Conservation (phyloP, 371 early-diverging fungal genomes). For the Circinella minor region DNA sequence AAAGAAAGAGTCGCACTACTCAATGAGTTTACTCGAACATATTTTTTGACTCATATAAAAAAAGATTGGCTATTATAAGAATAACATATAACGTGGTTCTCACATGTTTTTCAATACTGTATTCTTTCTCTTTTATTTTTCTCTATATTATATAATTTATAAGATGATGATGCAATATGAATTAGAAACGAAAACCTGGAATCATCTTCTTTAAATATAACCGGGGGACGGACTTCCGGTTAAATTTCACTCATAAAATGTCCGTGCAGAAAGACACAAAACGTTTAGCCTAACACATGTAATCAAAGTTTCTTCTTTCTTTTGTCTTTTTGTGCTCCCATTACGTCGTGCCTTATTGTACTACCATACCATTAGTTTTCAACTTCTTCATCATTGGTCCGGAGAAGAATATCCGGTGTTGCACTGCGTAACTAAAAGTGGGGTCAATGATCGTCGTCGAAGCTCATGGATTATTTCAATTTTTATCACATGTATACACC, state of each 20-base stretch:
- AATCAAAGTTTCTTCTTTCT: neutral
- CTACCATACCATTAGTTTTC: neutral
- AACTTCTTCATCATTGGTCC: neutral
- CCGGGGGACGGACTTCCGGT: neutral
- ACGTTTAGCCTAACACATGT: conserved; percentile 2
- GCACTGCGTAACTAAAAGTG: neutral
- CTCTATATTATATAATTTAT: no score
- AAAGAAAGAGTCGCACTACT: no score
- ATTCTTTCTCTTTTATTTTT: no score
- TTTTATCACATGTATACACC: neutral
- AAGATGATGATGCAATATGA: no score
- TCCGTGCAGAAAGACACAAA: conserved; percentile 1
- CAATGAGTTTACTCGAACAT: no score
- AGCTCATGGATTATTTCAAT: neutral
- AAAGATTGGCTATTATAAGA: no score
- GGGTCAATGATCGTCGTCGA: conserved; percentile 6
- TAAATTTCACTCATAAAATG: neutral
- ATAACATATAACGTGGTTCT: no score
- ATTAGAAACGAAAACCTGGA: neutral
- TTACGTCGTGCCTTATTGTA: neutral
- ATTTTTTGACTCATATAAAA: no score
- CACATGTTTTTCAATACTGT: no score
- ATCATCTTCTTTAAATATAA: neutral
- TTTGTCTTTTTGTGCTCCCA: neutral
- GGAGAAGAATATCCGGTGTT: conserved; percentile 1